Base-by-base conservation (phyloP, 345 rosid species). In the Hypericum perforatum region DNA sequence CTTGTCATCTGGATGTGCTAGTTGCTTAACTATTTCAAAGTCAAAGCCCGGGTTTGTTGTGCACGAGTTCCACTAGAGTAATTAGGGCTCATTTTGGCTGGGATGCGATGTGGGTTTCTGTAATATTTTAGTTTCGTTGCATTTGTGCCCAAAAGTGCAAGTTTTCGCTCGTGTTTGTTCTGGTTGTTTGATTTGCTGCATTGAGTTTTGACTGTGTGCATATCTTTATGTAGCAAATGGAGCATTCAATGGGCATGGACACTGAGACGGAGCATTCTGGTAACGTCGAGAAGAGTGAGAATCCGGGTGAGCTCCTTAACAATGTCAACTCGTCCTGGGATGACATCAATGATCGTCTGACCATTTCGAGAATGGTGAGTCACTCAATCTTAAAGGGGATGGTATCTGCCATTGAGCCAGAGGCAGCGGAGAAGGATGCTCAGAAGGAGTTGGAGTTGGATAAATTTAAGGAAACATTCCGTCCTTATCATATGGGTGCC, bases 361-460 rank as follows among this genome's bases (percentile, higher is more conserved):
- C 64, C 7, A 62, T 88, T 73, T 88, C 95, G 0, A 81, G 95
- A 54, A 78, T 77, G 76, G 98, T 92, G 32, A 81, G 69, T 37
- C 82, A 88, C 37, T 81, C 96, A 1, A 75, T 92, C 54, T 67
- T 83, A 15, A 88, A 69, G 74, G 98, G 89, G 43, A 73, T 78
- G 60, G n/a, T 67, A 29, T 57, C 43, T 38, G 71, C 67, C 0
- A 49, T 89, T 51, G 78, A 86, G 61, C 73, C 78, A 12, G 82
- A 83, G 48, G 91, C 94, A 45, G 70, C 74, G 13, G 85, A 76
- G 64, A 75, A 70, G 76, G 75, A 83, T 40, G 76, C 80, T 52
- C 15, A 63, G 74, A 82, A 82, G 68, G 91, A 89, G 7, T 49
- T 63, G 60, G 94, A 89, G 60, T 49, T 92, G 63, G 72, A 69